Evolutionary conservation across 768 basidiomycete genomes (phyloP).

Genomic region (Boletus subparvulus): DNA sequence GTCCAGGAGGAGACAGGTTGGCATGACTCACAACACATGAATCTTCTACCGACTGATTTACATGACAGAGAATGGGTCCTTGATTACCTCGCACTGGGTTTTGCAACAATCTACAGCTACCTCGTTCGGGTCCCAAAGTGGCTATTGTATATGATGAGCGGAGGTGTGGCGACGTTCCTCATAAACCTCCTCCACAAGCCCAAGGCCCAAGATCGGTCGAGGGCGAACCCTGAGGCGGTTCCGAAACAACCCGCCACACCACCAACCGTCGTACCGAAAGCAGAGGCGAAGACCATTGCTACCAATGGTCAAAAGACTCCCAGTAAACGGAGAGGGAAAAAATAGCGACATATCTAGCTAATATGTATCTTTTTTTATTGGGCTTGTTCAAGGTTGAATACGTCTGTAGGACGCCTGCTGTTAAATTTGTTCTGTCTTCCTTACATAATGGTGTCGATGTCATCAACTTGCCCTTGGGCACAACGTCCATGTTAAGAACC

Average conservation of each 20-base stretch:
- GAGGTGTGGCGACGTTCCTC: constrained; percentile 62
- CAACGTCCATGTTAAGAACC: no score
- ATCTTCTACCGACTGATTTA: constrained; percentile 10
- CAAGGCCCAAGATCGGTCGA: neutral
- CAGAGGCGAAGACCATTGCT: constrained; percentile 16
- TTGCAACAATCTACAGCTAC: constrained; percentile 53
- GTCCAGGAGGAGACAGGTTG: constrained; percentile 77
- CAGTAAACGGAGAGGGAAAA: constrained; percentile 31
- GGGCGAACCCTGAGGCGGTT: constrained; percentile 1
- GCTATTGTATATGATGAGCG: constrained; percentile 65
- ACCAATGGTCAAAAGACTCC: constrained; percentile 21
- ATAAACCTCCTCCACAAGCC: constrained; percentile 62
- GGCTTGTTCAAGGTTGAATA: neutral
- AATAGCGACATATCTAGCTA: constrained; percentile 4
- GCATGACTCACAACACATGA: constrained; percentile 2
- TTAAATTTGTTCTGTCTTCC: neutral
- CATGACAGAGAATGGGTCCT: constrained; percentile 62
- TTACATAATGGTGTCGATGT: no score
- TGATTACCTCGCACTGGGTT: constrained; percentile 51
- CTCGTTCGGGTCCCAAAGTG: constrained; percentile 64
- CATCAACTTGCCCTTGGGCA: no score
- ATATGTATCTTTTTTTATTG: neutral
- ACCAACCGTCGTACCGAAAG: neutral
- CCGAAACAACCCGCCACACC: constrained; percentile 4
- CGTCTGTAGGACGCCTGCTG: neutral